Percentiles rank a stretch among this genome's conserved stretches.
Evolutionary conservation across 371 early-diverging fungal species (phyloP).

Genomic region (Syncephalis plumigaleata): DNA sequence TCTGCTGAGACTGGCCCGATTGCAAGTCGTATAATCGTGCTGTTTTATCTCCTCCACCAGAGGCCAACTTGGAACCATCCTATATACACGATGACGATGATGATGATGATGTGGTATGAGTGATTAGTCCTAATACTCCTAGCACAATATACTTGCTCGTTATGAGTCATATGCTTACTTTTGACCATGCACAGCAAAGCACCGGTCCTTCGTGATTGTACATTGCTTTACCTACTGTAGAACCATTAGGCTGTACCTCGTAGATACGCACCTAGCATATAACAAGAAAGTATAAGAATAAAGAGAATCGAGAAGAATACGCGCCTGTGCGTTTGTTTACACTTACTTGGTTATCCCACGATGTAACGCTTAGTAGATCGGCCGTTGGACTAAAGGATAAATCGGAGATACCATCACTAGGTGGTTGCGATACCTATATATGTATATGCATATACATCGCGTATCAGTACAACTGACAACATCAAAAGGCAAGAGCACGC

Average conservation of each 20-base stretch:
- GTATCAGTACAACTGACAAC: too few relatives aligned
- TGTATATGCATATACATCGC: too few relatives aligned
- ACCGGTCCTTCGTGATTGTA: conserved; percentile 76
- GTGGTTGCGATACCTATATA: conserved; percentile 43
- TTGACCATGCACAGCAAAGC: conserved; percentile 71
- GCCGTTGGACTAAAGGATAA: conserved; percentile 64
- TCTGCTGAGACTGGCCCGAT: conserved; percentile 34
- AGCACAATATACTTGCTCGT: neutral
- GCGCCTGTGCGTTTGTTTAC: too few relatives aligned
- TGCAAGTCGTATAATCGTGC: conserved; percentile 43
- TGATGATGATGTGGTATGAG: neutral
- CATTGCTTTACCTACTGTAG: conserved; percentile 53
- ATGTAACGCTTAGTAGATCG: conserved; percentile 68
- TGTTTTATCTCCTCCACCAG: conserved; percentile 59
- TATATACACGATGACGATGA: conserved; percentile 8
- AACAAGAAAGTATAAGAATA: neutral
- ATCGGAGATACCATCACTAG: conserved; percentile 67
- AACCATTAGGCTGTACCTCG: conserved; percentile 58
- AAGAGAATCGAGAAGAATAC: too few relatives aligned
- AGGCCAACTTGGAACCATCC: conserved; percentile 69
- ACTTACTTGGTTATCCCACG: conserved; percentile 84
- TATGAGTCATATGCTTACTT: conserved; percentile 24
- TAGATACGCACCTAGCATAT: conserved; percentile 76
- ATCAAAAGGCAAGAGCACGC: too few relatives aligned
- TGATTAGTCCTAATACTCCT: neutral